Conservation (phyloP, 1,284 basidiomycete genomes). For the Cryptococcus depauperatus region DNA sequence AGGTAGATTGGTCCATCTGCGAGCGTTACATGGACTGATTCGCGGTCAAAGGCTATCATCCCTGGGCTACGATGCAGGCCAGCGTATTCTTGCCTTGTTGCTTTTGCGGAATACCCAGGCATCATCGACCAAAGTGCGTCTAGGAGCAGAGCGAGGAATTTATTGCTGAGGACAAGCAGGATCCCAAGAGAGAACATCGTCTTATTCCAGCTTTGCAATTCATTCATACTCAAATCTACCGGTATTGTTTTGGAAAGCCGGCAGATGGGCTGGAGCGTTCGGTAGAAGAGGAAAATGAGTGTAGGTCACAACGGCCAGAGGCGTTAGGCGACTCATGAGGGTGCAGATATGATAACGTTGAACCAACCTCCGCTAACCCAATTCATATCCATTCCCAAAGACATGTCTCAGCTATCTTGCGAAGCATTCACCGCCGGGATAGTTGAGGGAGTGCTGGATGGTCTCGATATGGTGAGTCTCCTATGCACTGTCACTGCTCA, state of each 20-base stretch:
- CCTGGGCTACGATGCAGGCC: slow-evolving; percentile 80
- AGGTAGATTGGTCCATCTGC: slow-evolving; percentile 46
- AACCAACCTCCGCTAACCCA: slow-evolving; percentile 88
- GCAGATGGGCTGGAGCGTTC: slow-evolving; percentile 94
- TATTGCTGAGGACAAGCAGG: slow-evolving; percentile 54
- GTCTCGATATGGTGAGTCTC: slow-evolving; percentile 77
- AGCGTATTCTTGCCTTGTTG: slow-evolving; percentile 55
- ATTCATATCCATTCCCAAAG: slow-evolving; percentile 84
- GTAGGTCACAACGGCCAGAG: slow-evolving; percentile 48
- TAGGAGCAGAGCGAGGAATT: too few relatives aligned
- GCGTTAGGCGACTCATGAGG: neutral
- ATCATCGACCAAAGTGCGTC: slow-evolving; percentile 51
- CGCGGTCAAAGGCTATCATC: slow-evolving; percentile 64
- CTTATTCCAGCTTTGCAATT: slow-evolving; percentile 82
- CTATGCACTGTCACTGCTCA: neutral
- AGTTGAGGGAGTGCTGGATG: slow-evolving; percentile 94
- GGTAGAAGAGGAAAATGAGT: slow-evolving; percentile 93
- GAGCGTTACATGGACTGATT: neutral
- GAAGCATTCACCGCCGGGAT: slow-evolving; percentile 95
- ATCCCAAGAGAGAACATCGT: slow-evolving; percentile 77
- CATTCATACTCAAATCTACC: slow-evolving; percentile 89
- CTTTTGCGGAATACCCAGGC: slow-evolving; percentile 42
- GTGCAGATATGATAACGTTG: slow-evolving; percentile 91
- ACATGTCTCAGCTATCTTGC: slow-evolving; percentile 87
- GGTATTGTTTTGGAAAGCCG: slow-evolving; percentile 81